Conservation (phyloP, 129 eudicot genomes). For the Lonicera japonica region DNA sequence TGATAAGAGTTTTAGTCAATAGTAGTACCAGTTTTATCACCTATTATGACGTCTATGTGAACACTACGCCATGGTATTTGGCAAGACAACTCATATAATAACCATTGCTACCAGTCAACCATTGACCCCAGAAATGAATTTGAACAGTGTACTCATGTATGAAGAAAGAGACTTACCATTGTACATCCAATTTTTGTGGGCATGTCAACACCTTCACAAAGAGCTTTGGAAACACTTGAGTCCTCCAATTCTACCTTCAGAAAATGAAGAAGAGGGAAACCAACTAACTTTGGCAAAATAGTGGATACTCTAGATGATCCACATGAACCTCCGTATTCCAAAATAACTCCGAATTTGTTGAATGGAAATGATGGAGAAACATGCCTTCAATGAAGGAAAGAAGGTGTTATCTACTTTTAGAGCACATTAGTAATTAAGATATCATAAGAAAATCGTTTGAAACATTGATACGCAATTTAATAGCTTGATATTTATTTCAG, state of each 20-base stretch:
- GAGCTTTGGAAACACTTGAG: slow-evolving; percentile 21
- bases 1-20: neutral
- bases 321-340: slow-evolving; percentile 43
- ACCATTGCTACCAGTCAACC: neutral
- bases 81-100: neutral
- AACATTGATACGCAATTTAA: neutral
- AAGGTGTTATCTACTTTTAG: neutral
- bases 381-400: slow-evolving; percentile 19
- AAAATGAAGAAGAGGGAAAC: slow-evolving; percentile 26
- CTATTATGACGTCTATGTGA: neutral
- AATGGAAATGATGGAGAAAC: slow-evolving; percentile 31
- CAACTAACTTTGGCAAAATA: slow-evolving; percentile 9
- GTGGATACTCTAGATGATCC: slow-evolving; percentile 25
- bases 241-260: slow-evolving; percentile 37
- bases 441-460: neutral
- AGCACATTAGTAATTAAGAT: neutral
- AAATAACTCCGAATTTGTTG: slow-evolving; percentile 20
- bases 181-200: neutral
- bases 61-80: neutral
- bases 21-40: neutral
- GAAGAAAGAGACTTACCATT: slow-evolving; percentile 20
- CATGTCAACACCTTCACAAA: slow-evolving; percentile 26
- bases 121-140: neutral
- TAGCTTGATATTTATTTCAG: neutral
- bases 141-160: neutral